These are phyloP conservation scores for Fagus sylvatica DNA, from an alignment of 306 rosid genomes.

Conservation along the genomic window DNA sequence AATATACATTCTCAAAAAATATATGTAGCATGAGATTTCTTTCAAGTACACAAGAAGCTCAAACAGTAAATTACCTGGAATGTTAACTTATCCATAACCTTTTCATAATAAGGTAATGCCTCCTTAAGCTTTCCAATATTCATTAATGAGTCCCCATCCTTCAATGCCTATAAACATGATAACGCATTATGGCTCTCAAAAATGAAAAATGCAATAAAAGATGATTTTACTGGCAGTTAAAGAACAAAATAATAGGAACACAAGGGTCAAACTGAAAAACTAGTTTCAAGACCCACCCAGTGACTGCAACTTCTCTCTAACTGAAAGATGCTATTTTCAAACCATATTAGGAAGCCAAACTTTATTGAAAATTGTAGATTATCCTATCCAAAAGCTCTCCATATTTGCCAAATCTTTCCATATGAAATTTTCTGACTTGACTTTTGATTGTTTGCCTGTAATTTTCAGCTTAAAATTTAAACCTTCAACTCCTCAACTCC, in stretches of 20 bases:
- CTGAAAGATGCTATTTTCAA: neutral
- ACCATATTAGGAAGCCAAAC: neutral
- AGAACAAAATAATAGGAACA: neutral
- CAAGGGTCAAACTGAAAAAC: neutral
- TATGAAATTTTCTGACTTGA: neutral
- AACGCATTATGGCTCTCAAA: neutral
- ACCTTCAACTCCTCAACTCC: no score
- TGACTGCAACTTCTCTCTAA: neutral
- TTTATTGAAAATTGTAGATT: neutral
- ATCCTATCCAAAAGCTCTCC: neutral
- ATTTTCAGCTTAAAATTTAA: neutral
- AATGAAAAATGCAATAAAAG: slow-evolving; percentile 7
- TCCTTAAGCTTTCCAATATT: slow-evolving; percentile 62
- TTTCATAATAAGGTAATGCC: slow-evolving; percentile 70
- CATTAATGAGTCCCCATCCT: slow-evolving; percentile 81
- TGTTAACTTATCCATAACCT: slow-evolving; percentile 64
- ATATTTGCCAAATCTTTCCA: neutral
- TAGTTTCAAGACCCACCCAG: neutral
- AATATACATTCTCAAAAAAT: no score
- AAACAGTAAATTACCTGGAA: slow-evolving; percentile 60
- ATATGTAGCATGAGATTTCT: neutral
- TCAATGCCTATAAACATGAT: slow-evolving; percentile 47
- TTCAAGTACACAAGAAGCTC: neutral
- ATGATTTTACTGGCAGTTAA: slow-evolving; percentile 2
- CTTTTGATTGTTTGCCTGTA: neutral